phyloP scores from a whole-genome alignment of 192 early-diverging fungal species.

The Backusella circina region DNA sequence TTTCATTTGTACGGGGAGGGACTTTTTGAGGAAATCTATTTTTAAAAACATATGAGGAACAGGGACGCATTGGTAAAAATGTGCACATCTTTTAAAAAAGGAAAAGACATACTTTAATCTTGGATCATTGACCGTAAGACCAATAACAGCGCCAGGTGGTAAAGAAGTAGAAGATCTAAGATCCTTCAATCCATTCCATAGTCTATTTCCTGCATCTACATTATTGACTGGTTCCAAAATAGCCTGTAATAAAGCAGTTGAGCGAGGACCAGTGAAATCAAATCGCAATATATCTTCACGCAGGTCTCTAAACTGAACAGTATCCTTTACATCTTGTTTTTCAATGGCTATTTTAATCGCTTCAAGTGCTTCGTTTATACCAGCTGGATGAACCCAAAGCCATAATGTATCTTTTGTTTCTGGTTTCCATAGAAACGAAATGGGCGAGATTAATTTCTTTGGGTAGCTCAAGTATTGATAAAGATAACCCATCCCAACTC shows the following conservation, averaged over 20 bases:
- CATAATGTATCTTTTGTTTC: slow-evolving; percentile 44
- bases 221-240: slow-evolving; percentile 46
- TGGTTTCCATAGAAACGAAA: slow-evolving; percentile 73
- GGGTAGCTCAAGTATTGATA: slow-evolving; percentile 57
- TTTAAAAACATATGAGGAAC: no score
- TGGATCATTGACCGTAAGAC: slow-evolving; percentile 81
- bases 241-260: slow-evolving; percentile 69
- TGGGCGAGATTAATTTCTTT: slow-evolving; percentile 62
- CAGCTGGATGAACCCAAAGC: slow-evolving; percentile 81
- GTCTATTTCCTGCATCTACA: neutral
- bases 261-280: slow-evolving; percentile 85
- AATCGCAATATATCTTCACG: slow-evolving; percentile 65
- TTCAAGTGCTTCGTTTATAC: slow-evolving; percentile 41
- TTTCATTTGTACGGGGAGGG: slow-evolving; percentile 26
- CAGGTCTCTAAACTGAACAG: slow-evolving; percentile 38
- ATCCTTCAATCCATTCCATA: slow-evolving; percentile 44
- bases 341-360: slow-evolving; percentile 30
- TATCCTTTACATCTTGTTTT: neutral
- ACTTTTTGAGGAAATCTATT: slow-evolving; percentile 55
- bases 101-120: slow-evolving; percentile 57
- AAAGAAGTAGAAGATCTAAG: slow-evolving; percentile 68
- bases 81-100: neutral
- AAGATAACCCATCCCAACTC: slow-evolving; percentile 52
- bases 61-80: no score
- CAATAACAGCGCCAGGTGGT: slow-evolving; percentile 77